Conservation (phyloP, 352 stramenopile species). For the Nothophytophthora sp. region DNA sequence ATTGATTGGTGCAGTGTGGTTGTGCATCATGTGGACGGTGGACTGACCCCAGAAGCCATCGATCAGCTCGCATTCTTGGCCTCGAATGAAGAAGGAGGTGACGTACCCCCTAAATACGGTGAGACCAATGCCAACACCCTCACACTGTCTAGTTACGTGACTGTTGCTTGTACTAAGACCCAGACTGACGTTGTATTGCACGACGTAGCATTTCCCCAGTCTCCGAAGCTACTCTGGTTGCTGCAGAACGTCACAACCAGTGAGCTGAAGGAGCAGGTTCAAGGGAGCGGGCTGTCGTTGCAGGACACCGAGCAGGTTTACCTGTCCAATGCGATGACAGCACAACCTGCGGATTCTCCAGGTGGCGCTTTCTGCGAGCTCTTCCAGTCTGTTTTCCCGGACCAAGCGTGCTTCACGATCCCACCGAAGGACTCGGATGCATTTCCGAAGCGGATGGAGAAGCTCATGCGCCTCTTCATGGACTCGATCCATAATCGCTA, state of each 20-base stretch:
- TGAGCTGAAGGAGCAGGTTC: constrained; percentile 64
- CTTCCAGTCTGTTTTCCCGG: constrained; percentile 47
- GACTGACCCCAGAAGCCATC: constrained; percentile 51
- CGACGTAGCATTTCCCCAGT: constrained; percentile 81
- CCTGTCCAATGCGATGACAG: constrained; percentile 46
- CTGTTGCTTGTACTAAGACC: too few species aligned
- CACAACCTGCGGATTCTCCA: constrained; percentile 26
- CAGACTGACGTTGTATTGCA: too few species aligned
- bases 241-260: constrained; percentile 61
- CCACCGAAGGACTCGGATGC: constrained; percentile 35
- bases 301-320: constrained; percentile 65
- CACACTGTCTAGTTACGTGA: too few species aligned
- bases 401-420: constrained; percentile 61
- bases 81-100: constrained; percentile 18
- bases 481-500: constrained; percentile 74
- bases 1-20: constrained; percentile 42
- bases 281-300: constrained; percentile 48
- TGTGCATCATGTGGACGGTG: constrained; percentile 63
- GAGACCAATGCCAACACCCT: too few species aligned
- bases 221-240: constrained; percentile 73
- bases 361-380: constrained; percentile 34
- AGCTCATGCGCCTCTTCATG: constrained; percentile 50
- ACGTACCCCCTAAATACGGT: constrained; percentile 31
- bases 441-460: constrained; percentile 69
- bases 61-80: constrained; percentile 63